These are phyloP conservation scores for Moringa oleifera DNA, from an alignment of 345 rosid genomes.

Conservation along the genomic window DNA sequence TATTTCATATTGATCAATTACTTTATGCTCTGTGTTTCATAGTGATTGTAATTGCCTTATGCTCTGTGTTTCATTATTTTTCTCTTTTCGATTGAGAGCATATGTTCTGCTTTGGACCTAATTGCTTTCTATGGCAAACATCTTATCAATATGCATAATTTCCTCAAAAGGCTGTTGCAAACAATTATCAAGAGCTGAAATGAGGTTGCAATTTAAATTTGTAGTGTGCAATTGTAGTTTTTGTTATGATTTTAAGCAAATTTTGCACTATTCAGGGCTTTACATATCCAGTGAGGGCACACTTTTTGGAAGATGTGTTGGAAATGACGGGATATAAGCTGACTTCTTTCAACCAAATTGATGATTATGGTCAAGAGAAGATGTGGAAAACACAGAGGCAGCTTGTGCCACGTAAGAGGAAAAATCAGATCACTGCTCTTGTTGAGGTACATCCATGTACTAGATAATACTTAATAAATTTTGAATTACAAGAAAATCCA, in stretches of 20 bases:
- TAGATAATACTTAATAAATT: no score
- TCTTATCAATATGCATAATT: not conserved
- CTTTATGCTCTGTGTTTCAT: no score
- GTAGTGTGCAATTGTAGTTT: not conserved
- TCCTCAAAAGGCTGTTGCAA: not conserved
- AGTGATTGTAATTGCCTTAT: no score
- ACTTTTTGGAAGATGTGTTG: slow-evolving; percentile 82
- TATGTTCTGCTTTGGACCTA: no score
- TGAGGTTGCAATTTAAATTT: not conserved
- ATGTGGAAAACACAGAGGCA: slow-evolving; percentile 94
- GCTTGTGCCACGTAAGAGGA: slow-evolving; percentile 81
- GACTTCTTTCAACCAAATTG: slow-evolving; percentile 88
- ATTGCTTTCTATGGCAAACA: not conserved
- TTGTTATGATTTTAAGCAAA: not conserved
- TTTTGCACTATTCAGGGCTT: slow-evolving; percentile 59
- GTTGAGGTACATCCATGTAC: slow-evolving; percentile 63
- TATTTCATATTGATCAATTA: no score
- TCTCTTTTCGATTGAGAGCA: no score
- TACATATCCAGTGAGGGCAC: slow-evolving; percentile 77
- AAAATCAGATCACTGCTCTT: slow-evolving; percentile 83
- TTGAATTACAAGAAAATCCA: not conserved
- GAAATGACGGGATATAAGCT: slow-evolving; percentile 89
- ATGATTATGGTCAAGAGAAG: slow-evolving; percentile 98
- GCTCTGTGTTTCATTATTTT: no score
- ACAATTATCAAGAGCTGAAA: not conserved